Evolutionary conservation across 2,329 filamentous ascomycete genomes (phyloP).

Genomic region (Colletotrichum costaricense): DNA sequence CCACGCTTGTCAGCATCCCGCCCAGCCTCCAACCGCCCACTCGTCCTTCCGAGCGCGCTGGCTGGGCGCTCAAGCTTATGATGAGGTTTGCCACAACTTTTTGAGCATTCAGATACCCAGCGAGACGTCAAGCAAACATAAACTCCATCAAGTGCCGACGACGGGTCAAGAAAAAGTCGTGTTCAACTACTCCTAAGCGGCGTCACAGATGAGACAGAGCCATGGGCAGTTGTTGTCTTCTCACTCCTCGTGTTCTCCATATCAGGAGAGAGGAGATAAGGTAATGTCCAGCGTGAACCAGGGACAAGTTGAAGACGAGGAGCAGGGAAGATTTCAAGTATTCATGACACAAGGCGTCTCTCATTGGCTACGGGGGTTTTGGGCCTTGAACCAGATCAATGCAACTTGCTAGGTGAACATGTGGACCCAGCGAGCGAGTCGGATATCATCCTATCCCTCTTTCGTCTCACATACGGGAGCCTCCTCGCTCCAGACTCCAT

Average conservation of each 20-base stretch:
- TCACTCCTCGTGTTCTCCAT: not conserved
- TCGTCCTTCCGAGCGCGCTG: not conserved
- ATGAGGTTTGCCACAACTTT: not conserved
- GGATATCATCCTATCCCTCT: too few species aligned
- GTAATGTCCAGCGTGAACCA: too few species aligned
- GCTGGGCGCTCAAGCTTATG: not conserved
- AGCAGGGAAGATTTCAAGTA: not conserved
- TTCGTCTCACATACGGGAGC: not conserved
- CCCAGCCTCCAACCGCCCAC: not conserved
- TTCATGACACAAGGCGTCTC: not conserved
- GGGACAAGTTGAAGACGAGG: not conserved
- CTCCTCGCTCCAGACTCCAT: not conserved
- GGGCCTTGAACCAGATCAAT: not conserved
- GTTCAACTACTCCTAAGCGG: not conserved
- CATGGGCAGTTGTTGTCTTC: not conserved
- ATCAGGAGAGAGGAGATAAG: too few species aligned
- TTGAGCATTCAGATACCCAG: not conserved
- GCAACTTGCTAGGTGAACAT: not conserved
- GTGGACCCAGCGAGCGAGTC: not conserved
- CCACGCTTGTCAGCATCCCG: not conserved
- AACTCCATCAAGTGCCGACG: too few species aligned
- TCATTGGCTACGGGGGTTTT: not conserved
- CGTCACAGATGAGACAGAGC: not conserved
- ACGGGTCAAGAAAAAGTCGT: not conserved
- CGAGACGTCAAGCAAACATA: not conserved